Percentiles rank a stretch among this genome's conserved stretches.
Evolutionary conservation across 2,329 filamentous ascomycete genomes (phyloP).

Genomic region (Parafenestella ontariensis): DNA sequence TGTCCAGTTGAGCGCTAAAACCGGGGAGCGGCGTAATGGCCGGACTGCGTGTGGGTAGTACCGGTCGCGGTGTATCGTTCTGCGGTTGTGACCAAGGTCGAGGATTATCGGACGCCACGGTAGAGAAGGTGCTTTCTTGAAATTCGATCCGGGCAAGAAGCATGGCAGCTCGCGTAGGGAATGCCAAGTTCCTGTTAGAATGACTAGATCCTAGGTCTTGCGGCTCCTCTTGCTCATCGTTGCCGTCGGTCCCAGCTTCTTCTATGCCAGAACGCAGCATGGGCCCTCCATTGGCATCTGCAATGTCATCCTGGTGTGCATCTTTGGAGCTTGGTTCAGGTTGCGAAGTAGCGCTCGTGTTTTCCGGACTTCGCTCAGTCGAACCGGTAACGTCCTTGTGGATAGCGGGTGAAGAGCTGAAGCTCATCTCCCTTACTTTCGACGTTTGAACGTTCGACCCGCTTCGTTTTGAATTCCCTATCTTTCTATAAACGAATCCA

Average conservation of each 20-base stretch:
- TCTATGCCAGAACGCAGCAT: not conserved
- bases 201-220: constrained; percentile 6
- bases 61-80: constrained; percentile 22
- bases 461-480: constrained; percentile 15
- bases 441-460: constrained; percentile 9
- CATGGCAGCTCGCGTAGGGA: constrained; percentile 48
- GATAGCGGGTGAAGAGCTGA: constrained; percentile 29
- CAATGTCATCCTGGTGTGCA: not conserved
- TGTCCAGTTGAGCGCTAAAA: constrained; percentile 33
- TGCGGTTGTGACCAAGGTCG: constrained; percentile 25
- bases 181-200: constrained; percentile 30
- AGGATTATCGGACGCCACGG: constrained; percentile 18
- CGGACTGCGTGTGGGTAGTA: constrained; percentile 22
- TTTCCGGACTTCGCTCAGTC: not conserved
- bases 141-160: constrained; percentile 42
- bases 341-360: not conserved
- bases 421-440: constrained; percentile 31
- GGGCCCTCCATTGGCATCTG: not conserved
- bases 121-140: constrained; percentile 36
- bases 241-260: not conserved
- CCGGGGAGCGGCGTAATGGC: constrained; percentile 40
- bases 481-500: constrained; percentile 37
- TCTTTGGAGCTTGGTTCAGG: not conserved
- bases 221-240: not conserved
- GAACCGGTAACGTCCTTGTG: constrained; percentile 3